phyloP scores from a whole-genome alignment of 768 basidiomycete species.

The Rossbeevera mucosa region DNA sequence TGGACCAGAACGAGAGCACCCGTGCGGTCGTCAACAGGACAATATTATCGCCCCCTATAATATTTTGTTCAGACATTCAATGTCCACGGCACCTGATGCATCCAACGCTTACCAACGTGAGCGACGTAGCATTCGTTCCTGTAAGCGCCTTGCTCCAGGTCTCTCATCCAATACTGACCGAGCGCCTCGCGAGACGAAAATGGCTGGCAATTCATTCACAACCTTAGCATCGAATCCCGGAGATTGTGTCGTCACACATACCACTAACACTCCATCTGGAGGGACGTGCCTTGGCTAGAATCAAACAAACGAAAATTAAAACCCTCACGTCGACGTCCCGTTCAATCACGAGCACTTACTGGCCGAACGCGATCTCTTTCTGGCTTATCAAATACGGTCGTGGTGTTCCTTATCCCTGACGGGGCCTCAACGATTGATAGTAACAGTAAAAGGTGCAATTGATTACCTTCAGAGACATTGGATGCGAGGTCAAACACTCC shows the following conservation, averaged over 20 bases:
- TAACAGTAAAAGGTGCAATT: background rate
- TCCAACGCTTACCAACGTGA: constrained; percentile 66
- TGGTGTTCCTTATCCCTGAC: constrained; percentile 92
- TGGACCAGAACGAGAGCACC: constrained; percentile 81
- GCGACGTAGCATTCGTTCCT: constrained; percentile 85
- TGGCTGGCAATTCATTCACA: constrained; percentile 44
- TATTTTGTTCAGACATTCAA: constrained; percentile 45
- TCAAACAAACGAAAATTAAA: background rate
- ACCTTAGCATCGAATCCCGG: background rate
- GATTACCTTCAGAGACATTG: constrained; percentile 82
- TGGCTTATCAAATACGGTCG: constrained; percentile 93
- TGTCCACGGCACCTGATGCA: constrained; percentile 1
- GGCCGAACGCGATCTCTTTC: constrained; percentile 82
- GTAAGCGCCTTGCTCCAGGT: constrained; percentile 85
- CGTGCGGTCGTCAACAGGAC: constrained; percentile 74
- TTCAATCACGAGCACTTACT: constrained; percentile 38
- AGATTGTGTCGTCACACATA: constrained; percentile 35
- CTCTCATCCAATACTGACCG: constrained; percentile 97
- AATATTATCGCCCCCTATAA: constrained; percentile 75
- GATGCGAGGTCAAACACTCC: constrained; percentile 96
- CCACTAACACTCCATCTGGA: constrained; percentile 81
- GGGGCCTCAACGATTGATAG: constrained; percentile 5
- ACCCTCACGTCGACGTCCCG: constrained; percentile 1
- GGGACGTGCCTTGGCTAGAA: constrained; percentile 78
- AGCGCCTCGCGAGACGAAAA: constrained; percentile 86